Conservation (phyloP, 331 rosid species). For the Erythrophleum ivorense region DNA sequence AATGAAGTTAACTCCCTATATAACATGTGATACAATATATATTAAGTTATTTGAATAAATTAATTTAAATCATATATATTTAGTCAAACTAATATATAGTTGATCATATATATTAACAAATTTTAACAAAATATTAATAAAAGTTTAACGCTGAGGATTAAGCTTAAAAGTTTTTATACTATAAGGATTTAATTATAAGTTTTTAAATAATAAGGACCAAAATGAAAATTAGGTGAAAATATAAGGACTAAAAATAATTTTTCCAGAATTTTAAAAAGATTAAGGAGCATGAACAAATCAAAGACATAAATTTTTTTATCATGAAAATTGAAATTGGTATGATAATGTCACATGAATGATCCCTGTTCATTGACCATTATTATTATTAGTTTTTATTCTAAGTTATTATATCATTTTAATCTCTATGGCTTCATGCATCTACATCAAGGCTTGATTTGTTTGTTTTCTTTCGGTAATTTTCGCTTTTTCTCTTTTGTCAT, state of each 20-base stretch:
- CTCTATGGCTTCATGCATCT: not conserved
- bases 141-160: no score
- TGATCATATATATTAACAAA: no score
- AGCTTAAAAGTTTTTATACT: no score
- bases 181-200: no score
- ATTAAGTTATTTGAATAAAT: not conserved
- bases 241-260: no score
- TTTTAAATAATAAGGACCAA: no score
- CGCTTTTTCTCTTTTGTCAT: not conserved
- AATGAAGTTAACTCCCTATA: not conserved
- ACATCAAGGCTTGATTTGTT: not conserved
- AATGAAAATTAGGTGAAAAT: no score
- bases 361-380: not conserved
- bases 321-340: not conserved
- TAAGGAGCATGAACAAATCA: not conserved
- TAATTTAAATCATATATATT: no score
- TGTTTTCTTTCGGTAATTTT: not conserved
- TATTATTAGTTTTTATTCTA: not conserved
- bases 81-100: no score
- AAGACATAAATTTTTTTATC: not conserved
- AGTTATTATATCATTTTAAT: not conserved
- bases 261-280: no score
- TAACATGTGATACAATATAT: no score
- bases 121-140: no score
- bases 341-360: conserved; percentile 7